Conservation (phyloP, 805 yeast species). For the Kockiozyma suomiensis region DNA sequence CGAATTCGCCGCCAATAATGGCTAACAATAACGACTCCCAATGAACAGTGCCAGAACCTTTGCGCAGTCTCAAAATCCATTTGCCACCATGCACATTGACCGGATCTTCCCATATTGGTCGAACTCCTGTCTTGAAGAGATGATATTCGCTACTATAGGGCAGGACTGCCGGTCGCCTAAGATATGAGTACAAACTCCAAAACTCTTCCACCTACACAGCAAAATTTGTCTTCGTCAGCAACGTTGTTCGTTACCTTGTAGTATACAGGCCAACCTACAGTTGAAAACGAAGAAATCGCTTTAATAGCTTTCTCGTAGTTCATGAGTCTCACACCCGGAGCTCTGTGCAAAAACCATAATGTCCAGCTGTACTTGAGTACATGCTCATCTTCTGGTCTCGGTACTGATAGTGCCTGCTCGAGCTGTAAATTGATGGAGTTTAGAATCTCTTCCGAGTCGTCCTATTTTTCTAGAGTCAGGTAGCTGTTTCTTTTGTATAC, state of each 20-base stretch:
- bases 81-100: constrained; percentile 89
- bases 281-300: constrained; percentile 84
- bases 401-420: neutral
- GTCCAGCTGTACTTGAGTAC: constrained; percentile 93
- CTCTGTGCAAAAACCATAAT: constrained; percentile 94
- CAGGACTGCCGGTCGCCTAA: constrained; percentile 85
- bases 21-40: constrained; percentile 54
- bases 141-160: constrained; percentile 95
- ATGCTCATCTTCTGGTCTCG: constrained; percentile 47
- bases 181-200: constrained; percentile 94
- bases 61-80: constrained; percentile 78
- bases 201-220: constrained; percentile 75
- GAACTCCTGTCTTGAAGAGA: constrained; percentile 87
- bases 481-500: too few species aligned
- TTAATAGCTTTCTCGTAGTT: constrained; percentile 90
- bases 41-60: constrained; percentile 44
- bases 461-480: neutral
- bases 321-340: constrained; percentile 61
- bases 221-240: neutral
- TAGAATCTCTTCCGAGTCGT: constrained; percentile 11
- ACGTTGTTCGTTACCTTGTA: neutral
- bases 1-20: constrained; percentile 49
- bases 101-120: constrained; percentile 98
- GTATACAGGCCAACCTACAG: constrained; percentile 41
- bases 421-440: constrained; percentile 4